Evolutionary conservation across 805 yeast species (phyloP).

Genomic region (Saccharomycopsis sp.): DNA sequence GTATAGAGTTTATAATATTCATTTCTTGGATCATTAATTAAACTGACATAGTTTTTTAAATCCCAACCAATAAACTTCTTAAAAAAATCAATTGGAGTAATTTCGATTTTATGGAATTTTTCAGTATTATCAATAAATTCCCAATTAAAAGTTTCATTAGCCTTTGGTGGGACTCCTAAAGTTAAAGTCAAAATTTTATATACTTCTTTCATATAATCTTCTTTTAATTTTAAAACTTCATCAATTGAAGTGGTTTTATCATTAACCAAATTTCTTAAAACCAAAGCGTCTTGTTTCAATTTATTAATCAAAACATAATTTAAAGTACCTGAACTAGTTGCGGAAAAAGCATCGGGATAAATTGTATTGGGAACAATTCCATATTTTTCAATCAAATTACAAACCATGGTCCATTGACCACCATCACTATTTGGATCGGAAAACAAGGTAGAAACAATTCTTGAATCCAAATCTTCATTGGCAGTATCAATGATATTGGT

Average conservation of each 20-base stretch:
- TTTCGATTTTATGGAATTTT: constrained; percentile 34
- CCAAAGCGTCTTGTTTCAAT: constrained; percentile 69
- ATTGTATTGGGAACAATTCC: constrained; percentile 68
- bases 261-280: constrained; percentile 38
- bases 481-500: constrained; percentile 67
- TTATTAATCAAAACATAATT: constrained; percentile 57
- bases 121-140: constrained; percentile 66
- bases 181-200: constrained; percentile 57
- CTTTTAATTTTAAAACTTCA: constrained; percentile 27
- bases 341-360: constrained; percentile 58
- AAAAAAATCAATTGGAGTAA: constrained; percentile 62
- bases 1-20: constrained; percentile 50
- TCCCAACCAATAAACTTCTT: constrained; percentile 42
- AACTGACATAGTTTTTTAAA: constrained; percentile 41
- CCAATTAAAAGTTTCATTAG: constrained; percentile 60
- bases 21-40: constrained; percentile 79
- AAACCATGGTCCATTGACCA: constrained; percentile 81
- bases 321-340: constrained; percentile 40
- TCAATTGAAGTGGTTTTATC: constrained; percentile 32
- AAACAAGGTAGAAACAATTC: constrained; percentile 57
- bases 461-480: constrained; percentile 54
- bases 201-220: constrained; percentile 46
- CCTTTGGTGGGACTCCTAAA: constrained; percentile 72
- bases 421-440: constrained; percentile 69
- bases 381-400: constrained; percentile 66